Evolutionary conservation across 1,139 yeast genomes (phyloP).

Genomic region (Candida neerlandica): DNA sequence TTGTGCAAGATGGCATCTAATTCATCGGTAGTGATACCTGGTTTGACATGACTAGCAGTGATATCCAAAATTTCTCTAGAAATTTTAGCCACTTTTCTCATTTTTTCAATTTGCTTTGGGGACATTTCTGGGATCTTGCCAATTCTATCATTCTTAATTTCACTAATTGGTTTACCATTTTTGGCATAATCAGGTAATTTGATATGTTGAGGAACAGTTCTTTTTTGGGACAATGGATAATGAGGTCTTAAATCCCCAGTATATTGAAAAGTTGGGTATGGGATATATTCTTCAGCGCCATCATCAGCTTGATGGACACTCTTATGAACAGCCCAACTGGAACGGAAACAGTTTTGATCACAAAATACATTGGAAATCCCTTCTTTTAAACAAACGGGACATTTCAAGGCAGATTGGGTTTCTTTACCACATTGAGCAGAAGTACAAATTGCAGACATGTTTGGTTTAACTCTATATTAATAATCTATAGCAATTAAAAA

Average conservation of each 20-base stretch:
- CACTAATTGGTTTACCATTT: constrained; percentile 78
- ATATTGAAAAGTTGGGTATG: constrained; percentile 78
- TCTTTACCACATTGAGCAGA: constrained; percentile 84
- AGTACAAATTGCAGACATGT: constrained; percentile 46
- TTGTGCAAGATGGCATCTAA: constrained; percentile 83
- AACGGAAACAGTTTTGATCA: constrained; percentile 80
- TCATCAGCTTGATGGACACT: constrained; percentile 49
- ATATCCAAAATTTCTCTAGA: constrained; percentile 87
- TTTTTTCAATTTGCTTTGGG: constrained; percentile 68
- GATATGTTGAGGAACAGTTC: constrained; percentile 72
- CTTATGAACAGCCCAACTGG: constrained; percentile 67
- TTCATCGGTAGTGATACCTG: constrained; percentile 94
- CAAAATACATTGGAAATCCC: constrained; percentile 71
- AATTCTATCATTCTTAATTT: constrained; percentile 70
- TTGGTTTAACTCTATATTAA: neutral
- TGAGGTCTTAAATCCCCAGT: constrained; percentile 76
- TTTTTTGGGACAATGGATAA: constrained; percentile 78
- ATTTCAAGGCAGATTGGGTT: constrained; percentile 74
- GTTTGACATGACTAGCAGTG: constrained; percentile 79
- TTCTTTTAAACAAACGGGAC: constrained; percentile 88
- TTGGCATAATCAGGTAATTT: constrained; percentile 82
- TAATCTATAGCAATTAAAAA: neutral
- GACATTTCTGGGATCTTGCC: constrained; percentile 64
- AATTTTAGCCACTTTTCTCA: constrained; percentile 71
- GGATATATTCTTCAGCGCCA: constrained; percentile 64